These are phyloP conservation scores for Fusarium metavorans DNA, from an alignment of 2,329 filamentous ascomycete genomes.

Conservation along the genomic window DNA sequence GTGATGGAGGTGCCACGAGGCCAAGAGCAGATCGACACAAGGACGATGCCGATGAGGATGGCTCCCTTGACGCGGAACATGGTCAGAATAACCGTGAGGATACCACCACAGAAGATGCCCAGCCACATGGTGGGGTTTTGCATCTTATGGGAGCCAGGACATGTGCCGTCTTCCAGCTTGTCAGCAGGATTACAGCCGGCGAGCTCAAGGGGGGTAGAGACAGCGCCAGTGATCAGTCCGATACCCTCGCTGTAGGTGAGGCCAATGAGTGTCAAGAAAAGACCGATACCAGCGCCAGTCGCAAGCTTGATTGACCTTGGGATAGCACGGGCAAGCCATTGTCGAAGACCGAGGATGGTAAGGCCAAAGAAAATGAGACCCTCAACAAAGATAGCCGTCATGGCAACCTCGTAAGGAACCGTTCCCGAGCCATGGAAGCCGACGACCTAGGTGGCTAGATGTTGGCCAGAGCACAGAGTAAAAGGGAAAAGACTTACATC, in stretches of 20 bases:
- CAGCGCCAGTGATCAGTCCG: conserved; percentile 77
- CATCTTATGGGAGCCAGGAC: conserved; percentile 77
- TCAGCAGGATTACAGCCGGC: conserved; percentile 72
- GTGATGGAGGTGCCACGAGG: conserved; percentile 81
- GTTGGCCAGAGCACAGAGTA: conserved; percentile 55
- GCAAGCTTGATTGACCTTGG: conserved; percentile 88
- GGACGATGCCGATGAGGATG: conserved; percentile 83
- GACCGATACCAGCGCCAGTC: conserved; percentile 85
- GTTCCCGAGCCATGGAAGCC: conserved; percentile 79
- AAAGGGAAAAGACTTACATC: conserved; percentile 70
- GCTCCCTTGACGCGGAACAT: conserved; percentile 89
- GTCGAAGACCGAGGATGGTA: conserved; percentile 83
- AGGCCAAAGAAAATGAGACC: conserved; percentile 87
- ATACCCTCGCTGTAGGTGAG: conserved; percentile 87
- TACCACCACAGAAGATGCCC: conserved; percentile 86
- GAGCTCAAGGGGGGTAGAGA: conserved; percentile 76
- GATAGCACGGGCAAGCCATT: conserved; percentile 88
- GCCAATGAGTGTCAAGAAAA: conserved; percentile 83
- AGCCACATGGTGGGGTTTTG: conserved; percentile 87
- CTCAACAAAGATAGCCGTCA: conserved; percentile 90
- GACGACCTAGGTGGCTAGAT: conserved; percentile 58
- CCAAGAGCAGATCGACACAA: conserved; percentile 92
- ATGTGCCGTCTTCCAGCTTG: conserved; percentile 58
- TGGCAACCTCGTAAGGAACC: conserved; percentile 79
- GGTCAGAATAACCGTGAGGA: conserved; percentile 84